Evolutionary conservation across 2,329 filamentous ascomycete genomes (phyloP).

Genomic region (Pseudonectria foliicola): DNA sequence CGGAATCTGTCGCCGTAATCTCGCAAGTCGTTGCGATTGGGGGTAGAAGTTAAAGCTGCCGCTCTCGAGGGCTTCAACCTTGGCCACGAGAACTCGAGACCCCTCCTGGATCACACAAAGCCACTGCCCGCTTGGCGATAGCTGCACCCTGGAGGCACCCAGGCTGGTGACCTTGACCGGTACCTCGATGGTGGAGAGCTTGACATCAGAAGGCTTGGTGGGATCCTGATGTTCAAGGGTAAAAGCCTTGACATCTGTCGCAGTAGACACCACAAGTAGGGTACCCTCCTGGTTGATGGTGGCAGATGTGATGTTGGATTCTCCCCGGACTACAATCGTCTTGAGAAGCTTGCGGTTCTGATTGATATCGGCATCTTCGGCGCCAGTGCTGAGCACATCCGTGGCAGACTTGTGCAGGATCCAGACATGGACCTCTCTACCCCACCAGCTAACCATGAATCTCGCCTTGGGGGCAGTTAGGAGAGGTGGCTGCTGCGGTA

Average conservation of each 20-base stretch:
- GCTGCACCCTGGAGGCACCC: slow-evolving; percentile 62
- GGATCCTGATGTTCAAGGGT: slow-evolving; percentile 49
- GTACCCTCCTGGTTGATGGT: slow-evolving; percentile 64
- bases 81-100: slow-evolving; percentile 46
- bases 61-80: slow-evolving; percentile 14
- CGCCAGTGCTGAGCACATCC: slow-evolving; percentile 36
- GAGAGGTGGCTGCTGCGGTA: slow-evolving; percentile 72
- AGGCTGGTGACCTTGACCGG: slow-evolving; percentile 47
- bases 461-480: slow-evolving; percentile 66
- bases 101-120: slow-evolving; percentile 58
- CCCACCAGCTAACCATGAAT: slow-evolving; percentile 87
- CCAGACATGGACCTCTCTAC: slow-evolving; percentile 81
- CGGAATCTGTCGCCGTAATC: slow-evolving; percentile 46
- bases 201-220: slow-evolving; percentile 51
- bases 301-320: slow-evolving; percentile 75
- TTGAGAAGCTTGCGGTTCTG: slow-evolving; percentile 60
- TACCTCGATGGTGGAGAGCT: slow-evolving; percentile 63
- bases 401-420: slow-evolving; percentile 41
- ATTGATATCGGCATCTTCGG: slow-evolving; percentile 36
- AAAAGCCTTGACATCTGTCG: slow-evolving; percentile 70
- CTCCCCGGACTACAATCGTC: slow-evolving; percentile 61
- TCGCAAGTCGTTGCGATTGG: slow-evolving; percentile 38
- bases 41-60: slow-evolving; percentile 24
- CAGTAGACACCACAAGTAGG: slow-evolving; percentile 69
- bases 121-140: slow-evolving; percentile 67